These are phyloP conservation scores for Pleurozium schreberi DNA, from an alignment of 225 moss, liverwort and hornwort species.

Conservation along the genomic window DNA sequence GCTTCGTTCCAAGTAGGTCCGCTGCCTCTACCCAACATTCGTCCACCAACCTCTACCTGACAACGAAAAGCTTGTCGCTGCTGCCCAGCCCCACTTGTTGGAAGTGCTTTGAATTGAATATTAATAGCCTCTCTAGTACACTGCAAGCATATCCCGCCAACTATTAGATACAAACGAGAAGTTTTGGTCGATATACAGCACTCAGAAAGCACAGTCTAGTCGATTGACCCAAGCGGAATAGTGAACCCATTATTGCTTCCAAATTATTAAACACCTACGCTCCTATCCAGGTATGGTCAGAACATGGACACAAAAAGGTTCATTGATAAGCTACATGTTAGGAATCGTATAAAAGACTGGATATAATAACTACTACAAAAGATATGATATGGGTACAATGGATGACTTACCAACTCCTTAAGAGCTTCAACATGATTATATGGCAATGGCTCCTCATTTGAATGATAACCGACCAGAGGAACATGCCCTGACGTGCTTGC, in stretches of 20 bases:
- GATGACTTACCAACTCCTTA: conserved; percentile 59
- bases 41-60: conserved; percentile 88
- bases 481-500: conserved; percentile 88
- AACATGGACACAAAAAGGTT: background rate
- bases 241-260: background rate
- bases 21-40: conserved; percentile 77
- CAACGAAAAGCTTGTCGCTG: conserved; percentile 61
- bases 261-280: background rate
- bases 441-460: conserved; percentile 30
- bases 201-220: background rate
- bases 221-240: background rate
- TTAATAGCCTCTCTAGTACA: conserved; percentile 92
- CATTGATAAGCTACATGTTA: background rate
- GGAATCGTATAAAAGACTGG: background rate
- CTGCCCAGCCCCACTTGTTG: conserved; percentile 47
- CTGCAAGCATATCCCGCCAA: conserved; percentile 20
- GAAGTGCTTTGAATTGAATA: conserved; percentile 86
- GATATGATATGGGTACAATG: background rate
- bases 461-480: conserved; percentile 31
- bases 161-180: background rate
- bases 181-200: background rate
- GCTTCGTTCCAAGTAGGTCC: conserved; percentile 83
- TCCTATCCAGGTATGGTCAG: background rate
- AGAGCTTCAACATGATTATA: conserved; percentile 72
- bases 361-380: background rate